phyloP scores from a whole-genome alignment of 2,329 filamentous ascomycete genomes.

The Aspergillus intermedius region DNA sequence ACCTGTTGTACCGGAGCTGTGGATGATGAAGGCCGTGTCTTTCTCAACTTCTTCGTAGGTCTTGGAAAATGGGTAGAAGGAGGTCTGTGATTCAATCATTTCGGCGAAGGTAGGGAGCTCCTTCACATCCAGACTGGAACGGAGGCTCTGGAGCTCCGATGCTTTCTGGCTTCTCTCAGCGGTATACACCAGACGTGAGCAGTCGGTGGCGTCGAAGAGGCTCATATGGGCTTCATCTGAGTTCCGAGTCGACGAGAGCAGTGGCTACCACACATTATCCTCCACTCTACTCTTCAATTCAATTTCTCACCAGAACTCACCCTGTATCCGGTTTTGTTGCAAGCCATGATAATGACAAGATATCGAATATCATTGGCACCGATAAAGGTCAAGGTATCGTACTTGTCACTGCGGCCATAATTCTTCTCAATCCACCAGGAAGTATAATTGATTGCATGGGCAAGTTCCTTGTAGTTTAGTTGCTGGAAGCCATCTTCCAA shows the following conservation, averaged over 20 bases:
- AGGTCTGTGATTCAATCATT: neutral
- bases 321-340: slow-evolving; percentile 14
- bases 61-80: slow-evolving; percentile 9
- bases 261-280: neutral
- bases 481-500: slow-evolving; percentile 6
- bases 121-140: slow-evolving; percentile 3
- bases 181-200: slow-evolving; percentile 20
- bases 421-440: slow-evolving; percentile 19
- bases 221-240: slow-evolving; percentile 12
- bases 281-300: no score
- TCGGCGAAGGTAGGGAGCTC: slow-evolving; percentile 5
- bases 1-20: slow-evolving; percentile 32
- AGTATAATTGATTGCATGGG: slow-evolving; percentile 15
- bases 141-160: slow-evolving; percentile 9
- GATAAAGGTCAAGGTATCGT: slow-evolving; percentile 16
- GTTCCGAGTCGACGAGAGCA: slow-evolving; percentile 16
- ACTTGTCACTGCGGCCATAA: slow-evolving; percentile 8
- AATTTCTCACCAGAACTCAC: slow-evolving; percentile 4
- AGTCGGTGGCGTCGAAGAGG: slow-evolving; percentile 11
- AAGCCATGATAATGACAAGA: slow-evolving; percentile 12
- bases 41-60: slow-evolving; percentile 16
- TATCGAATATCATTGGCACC: slow-evolving; percentile 18
- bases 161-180: slow-evolving; percentile 17
- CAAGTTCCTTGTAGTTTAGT: slow-evolving; percentile 15
- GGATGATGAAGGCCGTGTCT: slow-evolving; percentile 21